phyloP scores from a whole-genome alignment of 2,329 filamentous ascomycete species.

The Diaporthe velutina region DNA sequence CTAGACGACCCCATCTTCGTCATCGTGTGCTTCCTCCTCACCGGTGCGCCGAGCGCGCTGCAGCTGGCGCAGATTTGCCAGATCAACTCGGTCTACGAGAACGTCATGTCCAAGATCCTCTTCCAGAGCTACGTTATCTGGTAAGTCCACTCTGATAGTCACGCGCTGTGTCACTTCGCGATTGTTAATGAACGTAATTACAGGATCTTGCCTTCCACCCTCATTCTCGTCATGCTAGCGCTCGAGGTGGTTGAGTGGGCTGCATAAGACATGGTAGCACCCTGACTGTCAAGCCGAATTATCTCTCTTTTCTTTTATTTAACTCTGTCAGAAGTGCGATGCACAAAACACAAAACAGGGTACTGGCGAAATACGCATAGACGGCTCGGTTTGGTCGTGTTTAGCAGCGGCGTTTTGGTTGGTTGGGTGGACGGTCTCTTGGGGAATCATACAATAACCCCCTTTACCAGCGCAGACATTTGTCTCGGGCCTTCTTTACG shows the following conservation, averaged over 20 bases:
- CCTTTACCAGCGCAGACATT: background rate
- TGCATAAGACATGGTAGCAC: slow-evolving; percentile 34
- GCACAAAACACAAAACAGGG: slow-evolving; percentile 18
- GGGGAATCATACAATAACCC: background rate
- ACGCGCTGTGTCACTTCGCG: background rate
- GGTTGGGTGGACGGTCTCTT: background rate
- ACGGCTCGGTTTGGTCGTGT: slow-evolving; percentile 10
- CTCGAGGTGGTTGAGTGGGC: slow-evolving; percentile 96
- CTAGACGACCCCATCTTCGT: slow-evolving; percentile 98
- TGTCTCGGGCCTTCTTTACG: background rate
- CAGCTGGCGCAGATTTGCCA: slow-evolving; percentile 99
- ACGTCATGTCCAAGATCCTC: slow-evolving; percentile 90
- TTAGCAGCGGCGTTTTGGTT: slow-evolving; percentile 21
- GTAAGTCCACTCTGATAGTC: slow-evolving; percentile 61
- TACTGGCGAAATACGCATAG: background rate
- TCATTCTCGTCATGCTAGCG: slow-evolving; percentile 90
- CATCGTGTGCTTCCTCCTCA: slow-evolving; percentile 96
- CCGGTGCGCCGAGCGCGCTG: slow-evolving; percentile 91
- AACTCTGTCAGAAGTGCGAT: background rate
- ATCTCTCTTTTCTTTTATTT: slow-evolving; percentile 33
- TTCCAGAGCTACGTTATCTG: slow-evolving; percentile 98
- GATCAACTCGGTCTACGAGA: slow-evolving; percentile 96
- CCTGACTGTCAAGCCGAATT: background rate
- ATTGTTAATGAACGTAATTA: slow-evolving; percentile 45
- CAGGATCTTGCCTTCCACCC: slow-evolving; percentile 93